Base-by-base conservation (phyloP, 164 flowering plant species). In the Sedum album region DNA sequence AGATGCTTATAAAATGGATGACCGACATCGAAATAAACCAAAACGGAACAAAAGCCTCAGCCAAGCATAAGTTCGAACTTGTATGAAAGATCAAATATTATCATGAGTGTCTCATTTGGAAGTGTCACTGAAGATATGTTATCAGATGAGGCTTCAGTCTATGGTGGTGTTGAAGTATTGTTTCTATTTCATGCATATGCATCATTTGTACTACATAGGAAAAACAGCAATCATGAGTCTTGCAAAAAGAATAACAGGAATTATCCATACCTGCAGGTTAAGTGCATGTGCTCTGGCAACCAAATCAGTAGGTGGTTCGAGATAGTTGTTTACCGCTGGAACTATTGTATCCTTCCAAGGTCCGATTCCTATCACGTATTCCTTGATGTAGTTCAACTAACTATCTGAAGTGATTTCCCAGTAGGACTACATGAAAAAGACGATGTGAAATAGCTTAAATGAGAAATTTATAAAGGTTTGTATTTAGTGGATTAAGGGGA, bases 301-400 rank as follows among this genome's bases (percentile, higher is more conserved):
- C 71, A 94, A 89, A 87, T 94, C 97, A 44, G 93, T 80, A 14
- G 96, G 87, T 13, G 76, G 72, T 61, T 68, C 73, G 76, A 90
- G 66, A 76, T 83, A 86, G 69, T 90, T 87, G 30, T 86, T 69
- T 30, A 20, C 70, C 1, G 76, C 83, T 41, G 91, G 91, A 76
- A 85, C 96, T 10, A 90, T 70, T n/a, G n/a, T n/a, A n/a, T n/a
- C n/a, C n/a, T n/a, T n/a, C n/a, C n/a, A n/a, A n/a, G n/a, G n/a
- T n/a, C 99, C 97, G 78, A 94, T 92, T 13, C 96, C 99, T 72
- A 90, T 86, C 28, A 91, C 96, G 69, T 91, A 91, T 0, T 90
- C 75, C 77, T 84, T 91, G 33, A 91, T 92, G 81, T 65, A 92
- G 70, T 82, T 46, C n/a, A n/a, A n/a, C n/a, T n/a, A n/a, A n/a